Evolutionary conservation across 352 stramenopile genomes (phyloP), one percentile per base, ranked within the genome.

Genomic region (Globisporangium splendens): DNA sequence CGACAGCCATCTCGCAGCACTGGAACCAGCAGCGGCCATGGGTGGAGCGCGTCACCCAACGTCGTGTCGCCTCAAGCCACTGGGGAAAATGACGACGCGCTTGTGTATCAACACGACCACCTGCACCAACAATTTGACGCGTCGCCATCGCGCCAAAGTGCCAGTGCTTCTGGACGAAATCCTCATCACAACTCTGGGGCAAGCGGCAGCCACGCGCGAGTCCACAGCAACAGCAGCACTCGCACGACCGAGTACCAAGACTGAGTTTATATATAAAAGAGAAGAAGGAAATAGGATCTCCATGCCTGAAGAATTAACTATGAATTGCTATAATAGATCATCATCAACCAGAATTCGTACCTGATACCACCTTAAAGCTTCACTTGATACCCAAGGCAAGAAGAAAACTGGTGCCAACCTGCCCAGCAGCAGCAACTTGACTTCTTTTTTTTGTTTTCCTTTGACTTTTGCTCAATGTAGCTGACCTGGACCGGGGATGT

Each of bases 41-140:
- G 72, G 1, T 81, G 69, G 72, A 81, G 72, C 48, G 70, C 70
- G 15, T 51, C 67, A 0, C 42, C 28, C 7, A 35, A 35, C 28
- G 28, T 35, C 1, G 41, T 43, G 15, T 52, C 51, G 17, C 44
- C 59, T 20, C 50, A 17, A 21, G 54, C 6, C 20, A 52, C 38
- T 42, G 18, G 10, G 17, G 59, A 42, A 35, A 10, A 4, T 21
- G 39, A 18, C 41, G 62, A 63, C 15, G 46, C 44, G 35, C 50
- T 61, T 15, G 22, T 65, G 22, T 64, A 69, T 47, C 71, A 68
- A 22, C 60, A 75, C 51, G 59, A 73, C 31, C 53, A 64, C 24
- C 44, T 73, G 10, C 63, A 68, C 15, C 61, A 76, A 55, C 6
- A 38, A 59, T n/a, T 54, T 31, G 42, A 12, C 0, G 41, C 22